A percentile compares a stretch with the other conserved stretches of the same genome.
phyloP scores from a whole-genome alignment of 169 alveolate species.

The Plasmodium billcollinsi region DNA sequence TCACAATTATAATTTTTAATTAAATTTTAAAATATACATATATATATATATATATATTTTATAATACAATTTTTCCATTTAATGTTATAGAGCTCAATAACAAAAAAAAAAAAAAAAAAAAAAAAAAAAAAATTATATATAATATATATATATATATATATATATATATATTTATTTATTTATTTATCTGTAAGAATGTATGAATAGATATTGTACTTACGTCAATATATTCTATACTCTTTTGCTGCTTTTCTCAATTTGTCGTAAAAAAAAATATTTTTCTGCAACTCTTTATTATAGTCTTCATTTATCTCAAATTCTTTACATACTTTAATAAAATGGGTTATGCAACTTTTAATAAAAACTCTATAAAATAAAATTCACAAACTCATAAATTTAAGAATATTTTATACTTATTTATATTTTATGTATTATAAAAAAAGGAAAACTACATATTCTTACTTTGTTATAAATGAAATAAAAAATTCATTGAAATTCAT shows the following conservation, averaged over 20 bases:
- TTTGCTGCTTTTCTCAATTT: conserved; percentile 35
- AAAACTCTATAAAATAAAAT: conserved; percentile 20
- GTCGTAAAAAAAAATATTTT: conserved; percentile 32
- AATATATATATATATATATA: not conserved
- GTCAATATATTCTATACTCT: conserved; percentile 34
- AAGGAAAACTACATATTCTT: not conserved
- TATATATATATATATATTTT: not conserved
- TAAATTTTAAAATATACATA: not conserved
- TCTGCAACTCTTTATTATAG: conserved; percentile 18
- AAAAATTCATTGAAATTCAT: conserved; percentile 18
- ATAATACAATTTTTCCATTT: not conserved
- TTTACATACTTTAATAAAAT: conserved; percentile 35
- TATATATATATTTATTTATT: not conserved
- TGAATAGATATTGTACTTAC: no score
- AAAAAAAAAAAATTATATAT: no score
- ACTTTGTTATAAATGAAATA: conserved; percentile 60
- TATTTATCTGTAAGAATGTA: no score
- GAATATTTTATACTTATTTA: not conserved
- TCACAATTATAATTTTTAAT: no score
- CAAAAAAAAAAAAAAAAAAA: no score
- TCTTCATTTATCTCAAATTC: conserved; percentile 37
- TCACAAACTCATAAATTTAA: not conserved
- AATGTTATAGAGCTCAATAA: not conserved
- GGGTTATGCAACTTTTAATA: conserved; percentile 54
- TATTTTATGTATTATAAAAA: not conserved